Evolutionary conservation across 768 basidiomycete species (phyloP), one percentile per base, ranked within the genome.

Genomic region (Leccinum broughii): DNA sequence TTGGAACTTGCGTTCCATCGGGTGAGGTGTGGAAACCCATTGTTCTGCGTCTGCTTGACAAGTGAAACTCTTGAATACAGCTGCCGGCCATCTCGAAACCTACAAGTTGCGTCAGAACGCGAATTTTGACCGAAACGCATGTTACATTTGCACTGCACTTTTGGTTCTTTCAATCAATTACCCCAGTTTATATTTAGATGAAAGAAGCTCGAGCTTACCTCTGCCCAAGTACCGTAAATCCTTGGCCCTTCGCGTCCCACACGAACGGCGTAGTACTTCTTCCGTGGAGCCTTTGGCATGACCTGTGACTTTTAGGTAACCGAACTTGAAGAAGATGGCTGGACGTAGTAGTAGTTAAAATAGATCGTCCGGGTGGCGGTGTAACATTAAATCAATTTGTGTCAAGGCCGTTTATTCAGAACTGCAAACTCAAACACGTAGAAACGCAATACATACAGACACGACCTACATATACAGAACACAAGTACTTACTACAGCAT

Each of bases 221-320:
- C 83, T 26, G 81, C 78, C 88, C 88, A 89, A 14, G 76, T 78
- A 1, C 70, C 66, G 53, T 86, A 89, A 15, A 90, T 80, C 39
- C 75, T 79, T 0, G 84, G 81, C 2, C 85, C 88, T 59, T 81
- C 75, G 28, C 84, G 75, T 2, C 88, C 88, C 41, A 78, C 71
- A 39, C 77, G 73, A 1, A 89, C 87, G 3, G 88, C 88, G 56
- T 88, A 89, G 62, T 74, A 87, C 62, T 85, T 87, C 17, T 69
- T 74, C 26, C 69, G 61, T 10, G 59, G 3, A 41, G 65, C 62
- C 53, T 74, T 77, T 24, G 71, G 66, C 72, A 78, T 77, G 22
- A 46, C 4, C 9, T 49, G 24, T 48, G 30, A 9, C 6, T 15
- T 13, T 30, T 35, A 6, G 13, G n/a, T 48, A 5, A 22, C n/a